phyloP scores from a whole-genome alignment of 768 basidiomycete genomes.

The Auriscalpium microsporum region DNA sequence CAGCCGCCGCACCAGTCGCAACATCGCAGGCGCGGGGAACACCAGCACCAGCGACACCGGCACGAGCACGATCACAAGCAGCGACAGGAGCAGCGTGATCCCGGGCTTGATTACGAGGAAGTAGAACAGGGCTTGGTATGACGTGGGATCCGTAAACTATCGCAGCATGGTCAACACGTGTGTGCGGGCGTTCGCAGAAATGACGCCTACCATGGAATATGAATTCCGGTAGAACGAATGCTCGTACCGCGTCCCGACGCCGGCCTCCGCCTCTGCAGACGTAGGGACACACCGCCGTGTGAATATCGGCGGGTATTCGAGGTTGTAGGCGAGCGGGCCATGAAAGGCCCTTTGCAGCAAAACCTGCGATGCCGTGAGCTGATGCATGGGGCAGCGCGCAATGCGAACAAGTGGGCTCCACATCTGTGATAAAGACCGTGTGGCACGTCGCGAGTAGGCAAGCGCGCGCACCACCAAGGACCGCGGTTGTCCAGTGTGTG shows the following conservation, averaged over 20 bases:
- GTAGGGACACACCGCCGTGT: slow-evolving; percentile 49
- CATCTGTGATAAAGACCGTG: too few relatives aligned
- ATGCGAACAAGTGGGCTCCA: too few relatives aligned
- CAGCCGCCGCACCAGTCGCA: slow-evolving; percentile 55
- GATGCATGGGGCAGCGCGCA: neutral
- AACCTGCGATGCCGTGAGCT: slow-evolving; percentile 31
- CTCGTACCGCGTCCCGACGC: slow-evolving; percentile 34
- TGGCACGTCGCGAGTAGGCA: too few relatives aligned
- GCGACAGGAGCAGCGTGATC: slow-evolving; percentile 60
- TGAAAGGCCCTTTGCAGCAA: slow-evolving; percentile 65
- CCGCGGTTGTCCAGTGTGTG: too few relatives aligned
- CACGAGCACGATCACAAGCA: slow-evolving; percentile 46
- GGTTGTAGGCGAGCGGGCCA: slow-evolving; percentile 51
- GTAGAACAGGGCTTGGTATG: slow-evolving; percentile 82
- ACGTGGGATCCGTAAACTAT: slow-evolving; percentile 74
- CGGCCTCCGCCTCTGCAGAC: slow-evolving; percentile 41
- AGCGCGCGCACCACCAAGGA: too few relatives aligned
- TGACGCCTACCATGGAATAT: slow-evolving; percentile 61
- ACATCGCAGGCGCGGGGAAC: slow-evolving; percentile 57
- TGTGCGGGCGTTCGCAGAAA: neutral
- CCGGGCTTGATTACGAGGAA: slow-evolving; percentile 82
- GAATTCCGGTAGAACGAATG: slow-evolving; percentile 74
- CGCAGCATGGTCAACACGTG: slow-evolving; percentile 2
- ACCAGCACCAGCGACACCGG: slow-evolving; percentile 52
- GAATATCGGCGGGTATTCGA: slow-evolving; percentile 67